Evolutionary conservation across 164 flowering plant species (phyloP), one percentile per base, ranked within the genome.

Genomic region (Kingdonia uniflora): DNA sequence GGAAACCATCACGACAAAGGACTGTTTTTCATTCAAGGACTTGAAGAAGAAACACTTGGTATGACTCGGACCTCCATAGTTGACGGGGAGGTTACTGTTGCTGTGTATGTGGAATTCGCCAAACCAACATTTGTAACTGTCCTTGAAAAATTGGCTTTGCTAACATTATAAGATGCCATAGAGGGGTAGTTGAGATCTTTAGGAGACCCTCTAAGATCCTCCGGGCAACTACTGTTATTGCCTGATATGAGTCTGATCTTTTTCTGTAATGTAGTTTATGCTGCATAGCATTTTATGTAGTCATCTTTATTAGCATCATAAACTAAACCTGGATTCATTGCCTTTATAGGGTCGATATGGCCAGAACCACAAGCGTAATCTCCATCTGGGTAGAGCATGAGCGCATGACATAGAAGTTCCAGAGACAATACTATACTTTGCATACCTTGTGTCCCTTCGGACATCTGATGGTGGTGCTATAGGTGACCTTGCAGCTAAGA

Each of bases 351-450:
- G 53, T 80, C 26, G 2, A 80, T 40, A 25, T 71, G 71, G 6
- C 82, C 82, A 5, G 85, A 63, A 41, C 81, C 81, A 40, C 65
- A 79, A 14, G 65, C 74, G 37, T 74, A 70, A 51, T 69, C 87
- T 8, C 17, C 61, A 0, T 43, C 48, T n/a, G 23, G 22, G 19
- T 54, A 20, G 33, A 25, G 11, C 85, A 59, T 73, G 81, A 11
- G 85, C 81, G 42, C 80, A 76, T 39, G 81, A 47, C 81, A 80
- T 71, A 3, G 81, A 75, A 16, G 81, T 75, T 7, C 85, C 85
- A 0, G 71, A 71, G 0, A 60, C 0, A 2, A 78, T 66, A n/a
- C 66, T 71, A 45, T 60, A 80, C 1, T 52, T 41, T 0, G 60
- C 73, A 1, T 54, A 24, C 57, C 86, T 68, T 1, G 15, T 45